These are phyloP conservation scores for Salvia miltiorrhiza DNA, from an alignment of 257 asterid species.

Conservation along the genomic window DNA sequence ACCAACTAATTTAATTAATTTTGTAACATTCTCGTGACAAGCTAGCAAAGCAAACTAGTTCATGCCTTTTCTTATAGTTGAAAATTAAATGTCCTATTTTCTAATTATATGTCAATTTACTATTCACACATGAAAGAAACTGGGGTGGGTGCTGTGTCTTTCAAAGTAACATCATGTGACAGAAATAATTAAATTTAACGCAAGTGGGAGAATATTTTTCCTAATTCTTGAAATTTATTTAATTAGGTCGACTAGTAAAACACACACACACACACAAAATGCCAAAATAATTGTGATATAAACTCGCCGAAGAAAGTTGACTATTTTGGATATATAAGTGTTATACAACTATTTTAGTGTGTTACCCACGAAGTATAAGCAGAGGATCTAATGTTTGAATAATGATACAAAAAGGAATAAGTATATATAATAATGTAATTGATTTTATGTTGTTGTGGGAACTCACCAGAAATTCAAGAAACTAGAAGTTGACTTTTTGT, in stretches of 20 bases:
- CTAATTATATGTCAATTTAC: not conserved
- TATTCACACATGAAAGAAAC: constrained; percentile 29
- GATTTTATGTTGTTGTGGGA: constrained; percentile 1
- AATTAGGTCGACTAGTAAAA: not conserved
- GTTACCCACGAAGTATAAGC: not conserved
- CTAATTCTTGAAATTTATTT: too few relatives aligned
- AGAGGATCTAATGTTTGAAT: not conserved
- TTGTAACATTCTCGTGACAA: constrained; percentile 21
- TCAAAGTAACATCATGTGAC: constrained; percentile 19
- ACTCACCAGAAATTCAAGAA: not conserved
- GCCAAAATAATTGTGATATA: not conserved
- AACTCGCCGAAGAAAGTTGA: constrained; percentile 11
- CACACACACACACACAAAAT: not conserved
- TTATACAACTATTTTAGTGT: not conserved
- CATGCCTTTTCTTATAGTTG: not conserved
- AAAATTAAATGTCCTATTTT: not conserved
- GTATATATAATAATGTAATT: not conserved
- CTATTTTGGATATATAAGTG: not conserved
- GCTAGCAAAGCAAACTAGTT: constrained; percentile 5
- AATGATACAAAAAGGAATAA: not conserved
- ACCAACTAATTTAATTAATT: not conserved
- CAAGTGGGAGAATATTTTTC: constrained; percentile 16
- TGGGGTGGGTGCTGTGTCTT: not conserved
- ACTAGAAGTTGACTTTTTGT: constrained; percentile 26
- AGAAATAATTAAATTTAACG: constrained; percentile 1